Conservation (phyloP, 73 alveolate genomes). For the Strombidium stylifer region DNA sequence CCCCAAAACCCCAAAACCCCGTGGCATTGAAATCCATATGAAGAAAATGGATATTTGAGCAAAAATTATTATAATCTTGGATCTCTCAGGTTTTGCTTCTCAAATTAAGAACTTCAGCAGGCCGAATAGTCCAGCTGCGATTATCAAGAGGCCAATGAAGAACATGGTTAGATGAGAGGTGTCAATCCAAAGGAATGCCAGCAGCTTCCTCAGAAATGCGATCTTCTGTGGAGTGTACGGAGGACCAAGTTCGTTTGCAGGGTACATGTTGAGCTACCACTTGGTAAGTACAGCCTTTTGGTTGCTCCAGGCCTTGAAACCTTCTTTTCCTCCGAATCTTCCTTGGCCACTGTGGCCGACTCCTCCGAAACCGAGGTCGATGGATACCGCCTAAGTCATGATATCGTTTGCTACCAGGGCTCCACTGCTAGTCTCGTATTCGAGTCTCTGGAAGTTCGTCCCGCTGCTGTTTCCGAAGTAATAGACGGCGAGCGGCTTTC, state of each 20-base stretch:
- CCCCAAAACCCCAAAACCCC: too few relatives aligned
- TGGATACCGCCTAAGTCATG: constrained; percentile 76
- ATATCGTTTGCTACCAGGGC: constrained; percentile 88
- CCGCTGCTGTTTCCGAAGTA: constrained; percentile 78
- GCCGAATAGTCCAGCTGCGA: constrained; percentile 2
- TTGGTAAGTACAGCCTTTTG: constrained; percentile 40
- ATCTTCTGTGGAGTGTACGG: constrained; percentile 43
- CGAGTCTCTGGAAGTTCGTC: constrained; percentile 70
- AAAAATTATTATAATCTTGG: neutral
- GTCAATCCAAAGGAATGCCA: neutral
- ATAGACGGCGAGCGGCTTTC: constrained; percentile 93
- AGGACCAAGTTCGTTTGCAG: constrained; percentile 7
- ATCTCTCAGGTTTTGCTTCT: constrained; percentile 1
- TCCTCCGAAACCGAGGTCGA: constrained; percentile 95
- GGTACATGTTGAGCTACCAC: constrained; percentile 40
- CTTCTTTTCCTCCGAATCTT: constrained; percentile 63
- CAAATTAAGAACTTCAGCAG: neutral
- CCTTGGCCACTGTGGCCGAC: constrained; percentile 97
- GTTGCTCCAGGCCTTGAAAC: constrained; percentile 66
- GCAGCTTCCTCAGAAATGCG: neutral
- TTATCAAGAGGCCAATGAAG: neutral
- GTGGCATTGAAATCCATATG: too few relatives aligned
- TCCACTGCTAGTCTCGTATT: constrained; percentile 86
- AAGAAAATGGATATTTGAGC: too few relatives aligned
- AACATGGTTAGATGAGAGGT: neutral